Percentiles rank a stretch among this genome's conserved stretches.
Conservation (phyloP, 176 grass and related monocot genomes). For the Thalia dealbata region DNA sequence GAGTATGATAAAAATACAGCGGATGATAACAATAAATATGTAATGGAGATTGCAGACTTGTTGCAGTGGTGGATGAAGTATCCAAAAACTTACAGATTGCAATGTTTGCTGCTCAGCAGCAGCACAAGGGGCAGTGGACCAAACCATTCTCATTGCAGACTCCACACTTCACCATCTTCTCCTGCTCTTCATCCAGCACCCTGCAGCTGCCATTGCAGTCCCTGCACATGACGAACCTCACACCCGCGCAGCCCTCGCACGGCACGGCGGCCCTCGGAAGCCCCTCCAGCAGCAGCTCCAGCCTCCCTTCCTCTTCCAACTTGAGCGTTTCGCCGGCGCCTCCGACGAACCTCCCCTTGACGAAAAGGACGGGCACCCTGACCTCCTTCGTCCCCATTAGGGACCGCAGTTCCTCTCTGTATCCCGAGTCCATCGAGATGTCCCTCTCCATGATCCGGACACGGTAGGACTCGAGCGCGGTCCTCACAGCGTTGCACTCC, state of each 20-base stretch:
- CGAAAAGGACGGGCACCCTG: conserved; percentile 64
- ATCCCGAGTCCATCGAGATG: conserved; percentile 98
- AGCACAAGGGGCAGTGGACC: conserved; percentile 80
- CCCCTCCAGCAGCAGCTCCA: conserved; percentile 47
- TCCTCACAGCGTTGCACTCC: conserved; percentile 76
- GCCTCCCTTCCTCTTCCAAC: conserved; percentile 83
- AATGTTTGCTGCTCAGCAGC: conserved; percentile 23
- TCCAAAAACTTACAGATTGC: neutral
- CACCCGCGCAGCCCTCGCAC: conserved; percentile 74
- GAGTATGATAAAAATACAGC: neutral
- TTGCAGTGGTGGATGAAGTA: too few relatives aligned
- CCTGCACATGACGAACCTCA: conserved; percentile 88
- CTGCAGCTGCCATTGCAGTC: conserved; percentile 94
- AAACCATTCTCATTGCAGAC: conserved; percentile 93
- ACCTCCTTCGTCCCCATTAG: conserved; percentile 52
- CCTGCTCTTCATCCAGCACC: conserved; percentile 53
- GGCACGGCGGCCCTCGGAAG: conserved; percentile 52
- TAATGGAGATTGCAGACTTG: too few relatives aligned
- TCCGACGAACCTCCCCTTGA: conserved; percentile 59
- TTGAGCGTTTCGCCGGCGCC: conserved; percentile 56
- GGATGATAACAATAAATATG: neutral
- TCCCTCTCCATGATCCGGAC: conserved; percentile 84
- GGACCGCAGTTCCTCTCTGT: conserved; percentile 74
- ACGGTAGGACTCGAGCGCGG: conserved; percentile 49
- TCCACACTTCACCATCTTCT: conserved; percentile 53